Evolutionary conservation across 78 protist genomes (phyloP), one percentile per base, ranked within the genome.

Genomic region (Dictyostelium discoideum): DNA sequence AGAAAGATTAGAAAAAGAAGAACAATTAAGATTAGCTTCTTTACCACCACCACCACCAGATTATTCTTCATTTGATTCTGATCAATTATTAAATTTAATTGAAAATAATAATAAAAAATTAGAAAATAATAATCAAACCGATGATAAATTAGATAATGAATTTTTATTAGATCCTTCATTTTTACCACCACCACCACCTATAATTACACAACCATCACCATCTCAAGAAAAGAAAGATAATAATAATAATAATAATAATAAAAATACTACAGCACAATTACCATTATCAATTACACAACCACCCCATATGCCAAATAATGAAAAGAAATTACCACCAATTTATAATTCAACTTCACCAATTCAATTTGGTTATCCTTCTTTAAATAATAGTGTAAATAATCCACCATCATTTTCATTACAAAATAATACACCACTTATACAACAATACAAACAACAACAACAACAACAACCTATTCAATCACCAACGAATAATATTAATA

Each of bases 101-200:
- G 84, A 32, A 32, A 32, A n/a, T 46, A 48, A 9, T 32, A 81
- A 22, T 42, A 39, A 32, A 85, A 72, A 80, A 67, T n/a, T 5
- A 24, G 37, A n/a, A 2, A 42, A 42, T 42, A 80, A 24, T 29
- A 65, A 37, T 44, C 22, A 42, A 14, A 26, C 9, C 14, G 81
- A 16, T 37, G 20, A 24, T 2, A 4, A 57, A 20, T n/a, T n/a
- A 37, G 65, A n/a, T 3, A 9, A 9, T 24, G 65, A 14, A 29
- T 90, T 20, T 50, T 46, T 90, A 65, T 39, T 90, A 1, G 95
- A 90, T 72, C 95, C 95, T 16, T 32, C 84, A 48, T 90, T 90
- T 90, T 86, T 80, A 67, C 48, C 95, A 48, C 87, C 95, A 20
- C 89, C 93, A 63, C 63, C 40, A 57, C 93, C 74, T 0, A 11